phyloP scores from a whole-genome alignment of 1,284 basidiomycete species.

The Ganoderma lucidum region DNA sequence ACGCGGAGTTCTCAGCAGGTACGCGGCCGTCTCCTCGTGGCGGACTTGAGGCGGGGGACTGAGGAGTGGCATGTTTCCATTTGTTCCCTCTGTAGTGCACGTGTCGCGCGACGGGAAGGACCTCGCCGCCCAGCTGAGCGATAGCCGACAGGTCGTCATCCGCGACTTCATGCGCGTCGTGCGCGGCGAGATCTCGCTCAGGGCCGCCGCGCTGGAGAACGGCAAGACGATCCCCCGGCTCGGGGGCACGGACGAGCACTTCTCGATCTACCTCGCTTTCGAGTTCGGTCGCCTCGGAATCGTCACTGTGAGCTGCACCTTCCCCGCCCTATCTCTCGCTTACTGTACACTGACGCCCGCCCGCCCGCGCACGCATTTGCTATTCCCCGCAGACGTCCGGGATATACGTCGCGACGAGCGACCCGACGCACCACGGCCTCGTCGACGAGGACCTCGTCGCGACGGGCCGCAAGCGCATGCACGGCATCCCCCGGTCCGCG shows the following conservation, averaged over 20 bases:
- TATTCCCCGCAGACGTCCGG: conserved; percentile 51
- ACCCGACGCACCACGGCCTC: conserved; percentile 32
- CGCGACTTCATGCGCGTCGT: conserved; percentile 59
- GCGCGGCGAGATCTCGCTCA: conserved; percentile 41
- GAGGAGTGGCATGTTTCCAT: background rate
- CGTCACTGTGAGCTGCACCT: conserved; percentile 52
- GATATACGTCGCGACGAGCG: conserved; percentile 36
- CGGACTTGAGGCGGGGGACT: background rate
- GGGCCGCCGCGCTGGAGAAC: conserved; percentile 51
- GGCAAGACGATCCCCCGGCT: conserved; percentile 42
- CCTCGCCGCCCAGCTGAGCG: conserved; percentile 54
- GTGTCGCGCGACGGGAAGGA: conserved; percentile 65
- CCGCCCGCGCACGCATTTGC: background rate
- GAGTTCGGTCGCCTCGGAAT: conserved; percentile 58
- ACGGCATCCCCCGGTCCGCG: conserved; percentile 28
- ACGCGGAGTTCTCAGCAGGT: conserved; percentile 30
- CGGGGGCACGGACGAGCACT: conserved; percentile 24
- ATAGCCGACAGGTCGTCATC: conserved; percentile 58
- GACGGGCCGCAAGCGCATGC: conserved; percentile 19
- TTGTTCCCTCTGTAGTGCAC: conserved; percentile 63
- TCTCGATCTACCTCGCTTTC: conserved; percentile 60
- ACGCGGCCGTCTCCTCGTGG: background rate
- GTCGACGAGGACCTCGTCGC: conserved; percentile 25
- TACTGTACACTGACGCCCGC: no score
- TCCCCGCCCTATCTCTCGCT: background rate